Percentiles rank a stretch among this genome's conserved stretches.
Evolutionary conservation across 345 rosid genomes (phyloP).

Genomic region (Brassica nigra): DNA sequence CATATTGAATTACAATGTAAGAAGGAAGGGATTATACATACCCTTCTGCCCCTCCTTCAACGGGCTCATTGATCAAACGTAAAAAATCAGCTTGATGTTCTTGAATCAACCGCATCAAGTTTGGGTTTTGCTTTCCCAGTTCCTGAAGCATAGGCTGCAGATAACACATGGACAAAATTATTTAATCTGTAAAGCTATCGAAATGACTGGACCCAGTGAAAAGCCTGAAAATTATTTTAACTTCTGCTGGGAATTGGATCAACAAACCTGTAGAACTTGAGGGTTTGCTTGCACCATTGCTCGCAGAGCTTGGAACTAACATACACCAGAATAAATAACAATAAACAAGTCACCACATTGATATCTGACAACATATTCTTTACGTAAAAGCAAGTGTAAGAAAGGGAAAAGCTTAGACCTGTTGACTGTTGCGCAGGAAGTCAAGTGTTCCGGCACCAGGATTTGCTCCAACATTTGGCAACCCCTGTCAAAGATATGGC

Average conservation of each 20-base stretch:
- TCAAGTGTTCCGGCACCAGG: conserved; percentile 82
- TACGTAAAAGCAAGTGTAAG: not conserved
- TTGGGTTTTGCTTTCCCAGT: conserved; percentile 87
- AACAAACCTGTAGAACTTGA: conserved; percentile 68
- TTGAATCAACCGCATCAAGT: conserved; percentile 79
- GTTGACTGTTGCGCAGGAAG: conserved; percentile 85
- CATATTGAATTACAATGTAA: not conserved
- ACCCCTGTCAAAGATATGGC: conserved; percentile 55
- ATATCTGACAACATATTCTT: not conserved
- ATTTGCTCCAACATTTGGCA: conserved; percentile 75
- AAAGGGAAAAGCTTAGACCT: conserved; percentile 44
- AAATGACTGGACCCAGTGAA: not conserved
- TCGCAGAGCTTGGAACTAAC: conserved; percentile 81
- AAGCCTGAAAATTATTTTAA: not conserved
- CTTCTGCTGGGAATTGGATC: not conserved
- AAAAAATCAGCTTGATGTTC: conserved; percentile 89
- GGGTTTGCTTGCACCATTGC: conserved; percentile 89
- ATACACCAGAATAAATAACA: conserved; percentile 6
- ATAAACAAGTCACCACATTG: not conserved
- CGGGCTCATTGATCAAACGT: conserved; percentile 82
- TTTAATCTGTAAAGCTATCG: not conserved
- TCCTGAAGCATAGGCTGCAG: conserved; percentile 94
- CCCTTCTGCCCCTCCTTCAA: conserved; percentile 80
- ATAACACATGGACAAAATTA: conserved; percentile 3
- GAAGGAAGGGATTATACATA: conserved; percentile 40